Base-by-base conservation (phyloP, 2,329 filamentous ascomycete species). In the Lecanicillium sp. region DNA sequence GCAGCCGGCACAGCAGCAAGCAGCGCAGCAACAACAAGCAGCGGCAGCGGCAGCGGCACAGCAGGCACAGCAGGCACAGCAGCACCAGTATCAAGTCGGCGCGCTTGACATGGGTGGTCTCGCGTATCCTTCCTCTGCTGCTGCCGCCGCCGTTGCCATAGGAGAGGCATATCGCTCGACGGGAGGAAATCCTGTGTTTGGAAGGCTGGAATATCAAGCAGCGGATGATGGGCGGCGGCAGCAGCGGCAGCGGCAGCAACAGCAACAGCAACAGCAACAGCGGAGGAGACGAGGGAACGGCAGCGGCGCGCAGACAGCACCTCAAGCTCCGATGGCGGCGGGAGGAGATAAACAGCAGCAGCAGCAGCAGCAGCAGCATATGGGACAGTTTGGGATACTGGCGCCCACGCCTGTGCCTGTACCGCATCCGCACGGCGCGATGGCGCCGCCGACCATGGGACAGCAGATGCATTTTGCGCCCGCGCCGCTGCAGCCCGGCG, bases 371-470 rank as follows among this genome's bases (percentile, higher is more conserved):
- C 43, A 39, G 32, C 48, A 49, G 32, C 51, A 48, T 11, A 29
- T 49, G 27, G 67, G 67, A 5, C 73, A 72, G 52, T 77, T 75
- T 55, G 70, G 72, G 36, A 67, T 75, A 48, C 58, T 77, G 51
- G 66, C 69, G 6, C 63, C 66, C 48, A 58, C 62, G 48, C 51
- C 57, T 8, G 49, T 56, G 38, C 56, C 58, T 2, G 44, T 45
- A 5, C 15, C 42, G 29, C 40, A 37, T 20, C 23, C 38, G 40
- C 39, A 39, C 5, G 21, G 21, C 11, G 12, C 30, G 5, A 44
- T 44, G 47, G 12, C 39, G 4, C 30, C 39, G 4, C 30, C 46
- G 21, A 19, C 24, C 30, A 42, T 49, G 32, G 38, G 30, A 14
- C 45, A 48, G 38, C 45, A 41, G 32, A 23, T 42, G 24, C 38